Conservation (phyloP, 2,329 filamentous ascomycete genomes). For the Byssothecium circinans region DNA sequence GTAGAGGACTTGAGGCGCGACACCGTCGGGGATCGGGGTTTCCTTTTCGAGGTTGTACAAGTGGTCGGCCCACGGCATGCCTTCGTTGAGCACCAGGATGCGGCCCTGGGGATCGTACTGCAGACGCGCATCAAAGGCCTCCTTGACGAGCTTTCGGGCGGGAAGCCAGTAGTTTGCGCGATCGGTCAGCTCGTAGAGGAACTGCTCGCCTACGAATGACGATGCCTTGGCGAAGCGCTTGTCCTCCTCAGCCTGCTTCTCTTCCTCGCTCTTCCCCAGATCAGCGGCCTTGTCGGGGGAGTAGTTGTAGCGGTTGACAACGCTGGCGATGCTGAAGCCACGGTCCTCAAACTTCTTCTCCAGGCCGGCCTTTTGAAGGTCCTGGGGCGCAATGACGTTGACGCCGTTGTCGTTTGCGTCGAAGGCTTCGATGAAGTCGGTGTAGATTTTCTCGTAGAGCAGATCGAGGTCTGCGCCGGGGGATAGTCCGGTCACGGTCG, state of each 20-base stretch:
- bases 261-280: constrained; percentile 39
- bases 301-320: constrained; percentile 87
- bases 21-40: constrained; percentile 43
- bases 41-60: constrained; percentile 80
- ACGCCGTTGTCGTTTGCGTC: constrained; percentile 98
- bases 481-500: constrained; percentile 62
- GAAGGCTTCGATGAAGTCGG: constrained; percentile 90
- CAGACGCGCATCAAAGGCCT: constrained; percentile 70
- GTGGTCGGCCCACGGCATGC: constrained; percentile 95
- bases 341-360: constrained; percentile 82
- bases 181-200: constrained; percentile 77
- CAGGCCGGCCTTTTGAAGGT: constrained; percentile 68
- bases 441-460: constrained; percentile 87
- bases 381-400: constrained; percentile 73
- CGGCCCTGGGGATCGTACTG: constrained; percentile 73
- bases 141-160: constrained; percentile 75
- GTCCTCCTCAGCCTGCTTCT: constrained; percentile 73
- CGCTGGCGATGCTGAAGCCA: constrained; percentile 79
- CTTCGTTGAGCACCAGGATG: constrained; percentile 75
- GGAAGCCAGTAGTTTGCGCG: constrained; percentile 81
- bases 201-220: constrained; percentile 83
- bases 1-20: constrained; percentile 69
- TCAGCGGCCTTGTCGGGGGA: constrained; percentile 51
- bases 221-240: constrained; percentile 76
- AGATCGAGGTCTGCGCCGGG: constrained; percentile 69